A percentile compares a stretch with the other conserved stretches of the same genome.
These are phyloP conservation scores for Telopea speciosissima DNA, from an alignment of 177 flowering plant genomes.

Conservation along the genomic window DNA sequence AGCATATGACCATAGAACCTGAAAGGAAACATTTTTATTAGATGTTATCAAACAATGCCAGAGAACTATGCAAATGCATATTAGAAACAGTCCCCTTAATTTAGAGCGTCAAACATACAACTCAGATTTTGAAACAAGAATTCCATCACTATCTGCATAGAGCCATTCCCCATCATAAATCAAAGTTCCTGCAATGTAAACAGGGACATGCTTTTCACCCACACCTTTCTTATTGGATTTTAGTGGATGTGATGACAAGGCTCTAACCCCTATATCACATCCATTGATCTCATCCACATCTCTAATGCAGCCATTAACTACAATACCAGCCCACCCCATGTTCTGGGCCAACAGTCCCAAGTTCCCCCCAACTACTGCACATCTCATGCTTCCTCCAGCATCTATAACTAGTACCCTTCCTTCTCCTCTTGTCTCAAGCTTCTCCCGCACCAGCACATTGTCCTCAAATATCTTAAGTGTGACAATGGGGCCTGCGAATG, in stretches of 20 bases:
- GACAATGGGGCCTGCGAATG: constrained; percentile 48
- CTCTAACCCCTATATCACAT: constrained; percentile 64
- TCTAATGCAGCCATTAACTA: constrained; percentile 68
- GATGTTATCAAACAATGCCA: background rate
- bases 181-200: constrained; percentile 36
- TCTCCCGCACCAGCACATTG: constrained; percentile 51
- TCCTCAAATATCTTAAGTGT: constrained; percentile 63
- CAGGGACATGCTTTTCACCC: constrained; percentile 49
- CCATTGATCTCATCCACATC: constrained; percentile 74
- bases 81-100: background rate
- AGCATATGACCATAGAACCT: background rate
- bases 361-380: constrained; percentile 70
- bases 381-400: constrained; percentile 67
- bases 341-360: constrained; percentile 56
- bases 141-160: constrained; percentile 60
- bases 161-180: constrained; percentile 63
- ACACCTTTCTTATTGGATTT: constrained; percentile 46
- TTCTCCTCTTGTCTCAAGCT: constrained; percentile 48
- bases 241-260: constrained; percentile 47
- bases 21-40: background rate
- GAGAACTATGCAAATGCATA: background rate
- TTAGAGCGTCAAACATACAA: constrained; percentile 20
- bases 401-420: constrained; percentile 57
- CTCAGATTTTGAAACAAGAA: constrained; percentile 45
- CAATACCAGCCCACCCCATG: constrained; percentile 66